Evolutionary conservation across 495 filamentous ascomycete genomes (phyloP).

Genomic region (Podospora pseudopauciseta): DNA sequence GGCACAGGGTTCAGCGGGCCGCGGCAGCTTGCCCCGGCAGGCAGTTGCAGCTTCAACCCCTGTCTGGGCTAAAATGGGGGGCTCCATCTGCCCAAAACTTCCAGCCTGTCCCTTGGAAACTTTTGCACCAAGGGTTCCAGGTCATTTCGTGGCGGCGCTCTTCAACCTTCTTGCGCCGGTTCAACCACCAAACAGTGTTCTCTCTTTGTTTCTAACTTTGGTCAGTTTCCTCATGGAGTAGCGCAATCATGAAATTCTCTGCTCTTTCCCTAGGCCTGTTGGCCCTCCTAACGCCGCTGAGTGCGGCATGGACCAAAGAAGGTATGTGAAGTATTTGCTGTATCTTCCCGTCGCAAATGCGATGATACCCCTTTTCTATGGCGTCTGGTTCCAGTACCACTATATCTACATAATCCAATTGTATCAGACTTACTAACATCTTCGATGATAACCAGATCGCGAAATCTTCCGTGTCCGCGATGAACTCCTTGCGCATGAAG

Average conservation of each 20-base stretch:
- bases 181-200: not conserved
- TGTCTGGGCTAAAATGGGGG: conserved; percentile 12
- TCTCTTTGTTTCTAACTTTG: not conserved
- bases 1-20: not conserved
- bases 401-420: not conserved
- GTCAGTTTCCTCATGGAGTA: conserved; percentile 16
- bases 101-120: conserved; percentile 16
- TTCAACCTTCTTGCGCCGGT: conserved; percentile 1
- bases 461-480: conserved; percentile 95
- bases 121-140: not conserved
- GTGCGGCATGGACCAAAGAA: conserved; percentile 79
- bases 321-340: conserved; percentile 47
- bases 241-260: conserved; percentile 51
- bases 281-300: conserved; percentile 56
- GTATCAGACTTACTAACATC: conserved; percentile 4
- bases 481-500: conserved; percentile 75
- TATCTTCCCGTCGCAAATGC: not conserved
- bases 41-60: conserved; percentile 3
- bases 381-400: not conserved
- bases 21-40: not conserved
- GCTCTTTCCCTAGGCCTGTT: conserved; percentile 53
- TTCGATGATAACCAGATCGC: conserved; percentile 58
- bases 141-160: not conserved
- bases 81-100: conserved; percentile 13
- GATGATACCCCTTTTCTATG: not conserved